Percentiles rank a stretch among this genome's conserved stretches.
phyloP scores from a whole-genome alignment of 2,329 filamentous ascomycete species.

The Xylaria sp. region DNA sequence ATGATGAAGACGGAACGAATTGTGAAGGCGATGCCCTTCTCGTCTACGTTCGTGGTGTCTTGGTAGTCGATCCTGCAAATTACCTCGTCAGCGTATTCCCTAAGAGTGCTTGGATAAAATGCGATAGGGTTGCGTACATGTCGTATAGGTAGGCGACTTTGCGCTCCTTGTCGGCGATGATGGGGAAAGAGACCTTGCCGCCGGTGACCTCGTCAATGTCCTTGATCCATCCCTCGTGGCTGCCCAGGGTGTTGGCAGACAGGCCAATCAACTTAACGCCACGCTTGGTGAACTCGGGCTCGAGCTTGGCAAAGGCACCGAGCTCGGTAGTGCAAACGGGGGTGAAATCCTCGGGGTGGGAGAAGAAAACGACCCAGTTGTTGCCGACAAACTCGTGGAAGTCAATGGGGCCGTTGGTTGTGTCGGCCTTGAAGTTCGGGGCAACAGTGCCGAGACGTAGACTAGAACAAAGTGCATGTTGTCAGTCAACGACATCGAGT shows the following conservation, averaged over 20 bases:
- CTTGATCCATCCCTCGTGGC: slow-evolving; percentile 87
- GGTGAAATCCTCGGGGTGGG: slow-evolving; percentile 88
- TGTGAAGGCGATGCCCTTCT: slow-evolving; percentile 86
- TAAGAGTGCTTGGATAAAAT: background rate
- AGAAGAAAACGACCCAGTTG: slow-evolving; percentile 84
- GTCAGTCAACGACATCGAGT: background rate
- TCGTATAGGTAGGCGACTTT: slow-evolving; percentile 78
- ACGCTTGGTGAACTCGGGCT: slow-evolving; percentile 85
- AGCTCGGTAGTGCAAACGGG: slow-evolving; percentile 97
- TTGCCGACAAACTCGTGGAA: slow-evolving; percentile 83
- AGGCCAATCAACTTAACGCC: slow-evolving; percentile 91
- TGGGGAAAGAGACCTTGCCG: slow-evolving; percentile 74
- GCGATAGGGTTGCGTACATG: slow-evolving; percentile 61
- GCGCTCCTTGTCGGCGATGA: slow-evolving; percentile 80
- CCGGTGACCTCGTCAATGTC: slow-evolving; percentile 83
- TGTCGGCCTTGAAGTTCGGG: slow-evolving; percentile 84
- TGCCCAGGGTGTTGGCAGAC: slow-evolving; percentile 82
- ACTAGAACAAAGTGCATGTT: slow-evolving; percentile 41
- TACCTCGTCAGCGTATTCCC: slow-evolving; percentile 12
- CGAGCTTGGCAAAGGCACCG: slow-evolving; percentile 87
- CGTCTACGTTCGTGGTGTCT: slow-evolving; percentile 80
- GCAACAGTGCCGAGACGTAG: slow-evolving; percentile 71
- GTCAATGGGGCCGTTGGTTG: slow-evolving; percentile 77
- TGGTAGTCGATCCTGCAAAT: slow-evolving; percentile 73
- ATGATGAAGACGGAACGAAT: slow-evolving; percentile 96